Conservation (phyloP, 768 basidiomycete species). For the Saitozyma sp. region DNA sequence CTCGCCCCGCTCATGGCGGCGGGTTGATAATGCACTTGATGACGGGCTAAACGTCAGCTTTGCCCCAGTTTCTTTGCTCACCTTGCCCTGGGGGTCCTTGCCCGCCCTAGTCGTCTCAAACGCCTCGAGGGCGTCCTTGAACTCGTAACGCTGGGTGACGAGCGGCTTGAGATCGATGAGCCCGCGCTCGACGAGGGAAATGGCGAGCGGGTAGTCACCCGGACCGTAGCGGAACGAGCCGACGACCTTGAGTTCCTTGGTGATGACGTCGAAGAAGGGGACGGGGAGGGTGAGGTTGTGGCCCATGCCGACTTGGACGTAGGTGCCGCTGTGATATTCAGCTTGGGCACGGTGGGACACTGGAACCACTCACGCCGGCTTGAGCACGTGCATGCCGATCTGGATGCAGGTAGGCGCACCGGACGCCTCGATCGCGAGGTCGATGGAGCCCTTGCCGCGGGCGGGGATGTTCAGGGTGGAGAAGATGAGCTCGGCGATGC, state of each 20-base stretch:
- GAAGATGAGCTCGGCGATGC: constrained; percentile 62
- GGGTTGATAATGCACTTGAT: constrained; percentile 32
- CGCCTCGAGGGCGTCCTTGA: constrained; percentile 72
- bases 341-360: not conserved
- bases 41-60: constrained; percentile 17
- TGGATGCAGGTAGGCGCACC: constrained; percentile 90
- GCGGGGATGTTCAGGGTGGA: constrained; percentile 64
- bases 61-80: constrained; percentile 58
- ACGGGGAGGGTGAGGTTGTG: constrained; percentile 64
- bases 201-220: constrained; percentile 62
- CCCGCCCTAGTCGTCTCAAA: constrained; percentile 78
- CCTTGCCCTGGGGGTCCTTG: constrained; percentile 77
- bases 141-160: constrained; percentile 80
- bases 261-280: constrained; percentile 67
- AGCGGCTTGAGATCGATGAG: constrained; percentile 83
- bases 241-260: constrained; percentile 75
- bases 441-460: constrained; percentile 70
- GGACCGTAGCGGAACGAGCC: constrained; percentile 72
- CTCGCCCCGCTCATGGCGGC: constrained; percentile 5
- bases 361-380: constrained; percentile 48
- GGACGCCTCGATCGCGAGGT: constrained; percentile 85
- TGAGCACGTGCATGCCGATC: constrained; percentile 72
- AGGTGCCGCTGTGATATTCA: constrained; percentile 35
- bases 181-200: constrained; percentile 76
- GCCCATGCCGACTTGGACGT: constrained; percentile 32